These are phyloP conservation scores for Cyberlindnera maclurae DNA, from an alignment of 805 yeast genomes.

Conservation along the genomic window DNA sequence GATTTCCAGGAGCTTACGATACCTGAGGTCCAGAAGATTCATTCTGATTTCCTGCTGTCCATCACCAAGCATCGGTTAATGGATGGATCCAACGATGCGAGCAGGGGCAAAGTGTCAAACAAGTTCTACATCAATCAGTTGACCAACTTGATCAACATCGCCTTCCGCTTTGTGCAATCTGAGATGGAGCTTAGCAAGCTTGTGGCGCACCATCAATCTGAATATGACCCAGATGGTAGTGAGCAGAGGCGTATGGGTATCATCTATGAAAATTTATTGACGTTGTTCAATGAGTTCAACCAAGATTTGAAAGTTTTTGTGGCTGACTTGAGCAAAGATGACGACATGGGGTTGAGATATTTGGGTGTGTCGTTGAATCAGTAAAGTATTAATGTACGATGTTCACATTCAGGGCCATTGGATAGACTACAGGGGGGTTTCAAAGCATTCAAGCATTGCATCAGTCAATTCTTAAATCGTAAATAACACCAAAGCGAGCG, in stretches of 20 bases:
- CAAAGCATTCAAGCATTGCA: too few relatives aligned
- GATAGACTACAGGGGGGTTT: too few relatives aligned
- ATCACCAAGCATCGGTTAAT: conserved; percentile 32
- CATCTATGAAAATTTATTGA: conserved; percentile 34
- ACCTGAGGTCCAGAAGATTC: conserved; percentile 39
- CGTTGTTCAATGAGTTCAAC: conserved; percentile 38
- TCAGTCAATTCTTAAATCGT: too few relatives aligned
- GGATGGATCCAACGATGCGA: conserved; percentile 18
- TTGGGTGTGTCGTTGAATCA: conserved; percentile 32
- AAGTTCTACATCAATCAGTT: conserved; percentile 36
- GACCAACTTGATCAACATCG: conserved; percentile 28
- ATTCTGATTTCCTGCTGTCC: conserved; percentile 27
- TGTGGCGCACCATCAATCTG: conserved; percentile 21
- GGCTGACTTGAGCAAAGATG: conserved; percentile 48
- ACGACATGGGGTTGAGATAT: conserved; percentile 38
- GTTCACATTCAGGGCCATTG: too few relatives aligned
- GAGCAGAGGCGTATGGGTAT: conserved; percentile 9
- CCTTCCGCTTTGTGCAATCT: conserved; percentile 33
- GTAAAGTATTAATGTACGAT: too few relatives aligned
- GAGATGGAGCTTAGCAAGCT: conserved; percentile 32
- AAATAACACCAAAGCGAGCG: too few relatives aligned
- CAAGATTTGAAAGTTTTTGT: conserved; percentile 35
- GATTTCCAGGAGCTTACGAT: conserved; percentile 32
- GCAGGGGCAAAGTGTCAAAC: conserved; percentile 32
- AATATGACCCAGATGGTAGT: conserved; percentile 24